Evolutionary conservation across 2,329 filamentous ascomycete species (phyloP).

Genomic region (Ascochyta fabae): DNA sequence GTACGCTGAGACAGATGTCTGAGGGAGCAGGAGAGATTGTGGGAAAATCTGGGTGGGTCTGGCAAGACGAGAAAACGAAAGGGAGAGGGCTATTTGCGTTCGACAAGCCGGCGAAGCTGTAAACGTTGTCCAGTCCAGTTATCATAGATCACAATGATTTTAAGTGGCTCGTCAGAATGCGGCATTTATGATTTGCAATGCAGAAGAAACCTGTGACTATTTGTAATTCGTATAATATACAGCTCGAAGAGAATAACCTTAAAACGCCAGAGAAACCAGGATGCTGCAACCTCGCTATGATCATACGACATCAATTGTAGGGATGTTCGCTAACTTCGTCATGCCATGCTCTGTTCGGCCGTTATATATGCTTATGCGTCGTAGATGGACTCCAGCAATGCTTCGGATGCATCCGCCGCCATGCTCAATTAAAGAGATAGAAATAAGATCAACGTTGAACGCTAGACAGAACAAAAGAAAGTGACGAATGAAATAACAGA

Average conservation of each 20-base stretch:
- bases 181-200: not conserved
- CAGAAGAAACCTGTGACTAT: not conserved
- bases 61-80: constrained; percentile 33
- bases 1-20: constrained; percentile 55
- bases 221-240: constrained; percentile 9
- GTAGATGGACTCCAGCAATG: constrained; percentile 14
- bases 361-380: constrained; percentile 16
- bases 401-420: constrained; percentile 7
- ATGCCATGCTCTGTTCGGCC: constrained; percentile 17
- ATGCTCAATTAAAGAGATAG: constrained; percentile 14
- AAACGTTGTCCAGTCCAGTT: not conserved
- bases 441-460: not conserved
- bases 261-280: constrained; percentile 1
- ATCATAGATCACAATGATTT: not conserved
- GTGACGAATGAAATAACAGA: not conserved
- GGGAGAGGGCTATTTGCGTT: constrained; percentile 42
- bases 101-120: constrained; percentile 22
- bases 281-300: constrained; percentile 1
- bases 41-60: constrained; percentile 57
- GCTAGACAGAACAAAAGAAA: not conserved
- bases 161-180: not conserved
- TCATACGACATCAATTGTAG: constrained; percentile 2
- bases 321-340: constrained; percentile 17
- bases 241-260: constrained; percentile 1
- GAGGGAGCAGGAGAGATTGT: constrained; percentile 56